Evolutionary conservation across 2,329 filamentous ascomycete genomes (phyloP).

Genomic region (Rutstroemia sp.): DNA sequence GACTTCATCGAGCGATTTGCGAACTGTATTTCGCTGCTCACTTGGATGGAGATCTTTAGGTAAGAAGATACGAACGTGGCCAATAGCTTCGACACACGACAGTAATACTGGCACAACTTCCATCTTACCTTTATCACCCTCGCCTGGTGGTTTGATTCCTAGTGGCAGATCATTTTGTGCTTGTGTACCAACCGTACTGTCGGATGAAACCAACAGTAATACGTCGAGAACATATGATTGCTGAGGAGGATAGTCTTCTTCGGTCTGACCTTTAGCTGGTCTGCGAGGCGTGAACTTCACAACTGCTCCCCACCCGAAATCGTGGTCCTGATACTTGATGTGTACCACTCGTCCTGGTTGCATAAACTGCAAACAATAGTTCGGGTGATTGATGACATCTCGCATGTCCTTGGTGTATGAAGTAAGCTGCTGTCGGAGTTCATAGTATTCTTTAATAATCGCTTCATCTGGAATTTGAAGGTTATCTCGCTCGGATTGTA

Average conservation of each 20-base stretch:
- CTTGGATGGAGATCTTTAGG: conserved; percentile 65
- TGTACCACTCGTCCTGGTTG: conserved; percentile 82
- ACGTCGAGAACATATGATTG: conserved; percentile 80
- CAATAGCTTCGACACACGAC: conserved; percentile 76
- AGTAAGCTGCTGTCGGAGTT: conserved; percentile 76
- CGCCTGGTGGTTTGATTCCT: conserved; percentile 50
- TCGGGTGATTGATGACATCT: conserved; percentile 84
- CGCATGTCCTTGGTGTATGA: conserved; percentile 84
- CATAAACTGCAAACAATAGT: conserved; percentile 76
- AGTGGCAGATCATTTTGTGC: conserved; percentile 60
- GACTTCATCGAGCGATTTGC: conserved; percentile 68
- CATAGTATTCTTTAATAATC: conserved; percentile 90
- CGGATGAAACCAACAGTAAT: conserved; percentile 55
- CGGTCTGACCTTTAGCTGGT: conserved; percentile 54
- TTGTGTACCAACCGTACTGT: conserved; percentile 41
- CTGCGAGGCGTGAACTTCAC: conserved; percentile 64
- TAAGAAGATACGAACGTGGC: conserved; percentile 75
- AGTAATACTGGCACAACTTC: conserved; percentile 82
- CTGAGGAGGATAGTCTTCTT: conserved; percentile 63
- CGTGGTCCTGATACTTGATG: conserved; percentile 69
- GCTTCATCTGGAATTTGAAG: conserved; percentile 79
- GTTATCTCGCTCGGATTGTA: conserved; percentile 67
- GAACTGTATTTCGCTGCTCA: conserved; percentile 61
- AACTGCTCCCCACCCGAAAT: conserved; percentile 94
- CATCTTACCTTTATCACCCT: conserved; percentile 61